Evolutionary conservation across 1,284 basidiomycete species (phyloP), one percentile per base, ranked within the genome.

Genomic region (Taiwanofungus camphoratus): DNA sequence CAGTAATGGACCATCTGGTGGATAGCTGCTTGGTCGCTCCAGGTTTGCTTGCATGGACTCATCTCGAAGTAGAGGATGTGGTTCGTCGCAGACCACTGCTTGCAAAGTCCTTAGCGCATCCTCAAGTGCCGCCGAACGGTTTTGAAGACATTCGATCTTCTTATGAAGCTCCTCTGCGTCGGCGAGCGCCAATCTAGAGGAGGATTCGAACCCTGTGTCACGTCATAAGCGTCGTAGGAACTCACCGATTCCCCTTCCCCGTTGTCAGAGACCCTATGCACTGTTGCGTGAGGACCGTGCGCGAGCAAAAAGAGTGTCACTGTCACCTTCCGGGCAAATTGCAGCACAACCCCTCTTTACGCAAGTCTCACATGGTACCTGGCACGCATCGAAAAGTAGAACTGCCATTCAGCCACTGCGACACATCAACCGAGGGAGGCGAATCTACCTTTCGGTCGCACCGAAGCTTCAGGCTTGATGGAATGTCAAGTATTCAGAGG

Each of bases 351-450:
- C 83, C 52, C 82, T 68, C 49, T 78, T 78, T 29, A 73, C 71
- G 58, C 82, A 86, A 52, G 77, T 85, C 61, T 79, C 78, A 61
- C 82, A 86, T 16, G 83, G 83, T 38, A 83, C 70, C 77, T 85
- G 51, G 13, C 36, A 38, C 32, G 27, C n/a, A n/a, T n/a, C n/a
- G n/a, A n/a, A n/a, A n/a, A n/a, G n/a, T n/a, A n/a, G n/a, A n/a
- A n/a, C n/a, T n/a, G n/a, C n/a, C n/a, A n/a, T n/a, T n/a, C n/a
- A n/a, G n/a, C n/a, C n/a, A n/a, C n/a, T n/a, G n/a, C n/a, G n/a
- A n/a, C n/a, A n/a, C n/a, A n/a, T n/a, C n/a, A n/a, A n/a, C n/a
- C n/a, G n/a, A n/a, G n/a, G n/a, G n/a, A n/a, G n/a, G n/a, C n/a
- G n/a, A n/a, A n/a, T n/a, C n/a, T 39, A 80, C 82, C 62, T 79